Evolutionary conservation across 2,329 filamentous ascomycete species (phyloP).

Genomic region (Alternaria metachromatica): DNA sequence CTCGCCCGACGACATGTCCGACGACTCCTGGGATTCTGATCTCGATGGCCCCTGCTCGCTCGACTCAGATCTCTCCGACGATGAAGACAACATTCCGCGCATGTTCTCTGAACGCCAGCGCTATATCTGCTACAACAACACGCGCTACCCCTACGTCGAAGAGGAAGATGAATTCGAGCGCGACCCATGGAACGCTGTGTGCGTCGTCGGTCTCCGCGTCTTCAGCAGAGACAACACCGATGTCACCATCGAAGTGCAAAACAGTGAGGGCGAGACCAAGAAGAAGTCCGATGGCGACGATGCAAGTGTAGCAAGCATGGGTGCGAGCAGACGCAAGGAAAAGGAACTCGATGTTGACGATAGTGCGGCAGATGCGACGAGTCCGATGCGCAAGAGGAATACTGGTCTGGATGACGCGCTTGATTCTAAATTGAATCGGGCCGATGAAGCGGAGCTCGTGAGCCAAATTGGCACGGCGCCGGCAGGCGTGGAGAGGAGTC

Average conservation of each 20-base stretch:
- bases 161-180: slow-evolving; percentile 55
- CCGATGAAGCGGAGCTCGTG: slow-evolving; percentile 26
- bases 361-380: slow-evolving; percentile 50
- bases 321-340: slow-evolving; percentile 31
- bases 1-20: slow-evolving; percentile 41
- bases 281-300: slow-evolving; percentile 35
- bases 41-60: slow-evolving; percentile 45
- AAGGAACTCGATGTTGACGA: slow-evolving; percentile 51
- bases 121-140: slow-evolving; percentile 30
- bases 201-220: slow-evolving; percentile 65
- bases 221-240: slow-evolving; percentile 61
- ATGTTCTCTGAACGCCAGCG: slow-evolving; percentile 21
- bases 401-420: slow-evolving; percentile 38
- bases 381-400: slow-evolving; percentile 39
- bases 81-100: slow-evolving; percentile 15
- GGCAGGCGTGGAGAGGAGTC: slow-evolving; percentile 35
- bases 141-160: slow-evolving; percentile 33
- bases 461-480: slow-evolving; percentile 37
- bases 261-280: slow-evolving; percentile 35
- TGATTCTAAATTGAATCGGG: slow-evolving; percentile 8
- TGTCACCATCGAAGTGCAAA: slow-evolving; percentile 61
- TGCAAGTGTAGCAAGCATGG: slow-evolving; percentile 31
- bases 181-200: slow-evolving; percentile 67
- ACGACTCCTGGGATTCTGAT: slow-evolving; percentile 52
- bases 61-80: slow-evolving; percentile 31